Percentiles rank a stretch among this genome's conserved stretches.
Evolutionary conservation across 192 early-diverging fungal species (phyloP).

Genomic region (Linnemannia hyalina): DNA sequence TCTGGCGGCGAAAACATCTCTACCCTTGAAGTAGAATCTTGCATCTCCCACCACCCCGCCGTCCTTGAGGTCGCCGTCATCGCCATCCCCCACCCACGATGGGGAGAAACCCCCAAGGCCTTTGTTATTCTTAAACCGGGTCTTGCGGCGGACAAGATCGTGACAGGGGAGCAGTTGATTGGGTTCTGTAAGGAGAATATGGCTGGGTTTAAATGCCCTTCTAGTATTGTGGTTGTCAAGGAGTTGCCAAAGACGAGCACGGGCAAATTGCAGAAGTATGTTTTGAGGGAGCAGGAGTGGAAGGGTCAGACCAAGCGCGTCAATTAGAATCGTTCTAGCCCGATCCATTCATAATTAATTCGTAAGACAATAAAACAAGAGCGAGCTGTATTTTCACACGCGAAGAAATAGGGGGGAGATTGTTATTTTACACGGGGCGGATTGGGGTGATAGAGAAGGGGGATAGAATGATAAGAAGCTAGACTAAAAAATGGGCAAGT

Average conservation of each 20-base stretch:
- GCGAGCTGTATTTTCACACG: background rate
- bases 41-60: constrained; percentile 58
- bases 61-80: constrained; percentile 72
- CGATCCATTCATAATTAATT: background rate
- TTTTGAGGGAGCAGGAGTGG: constrained; percentile 66
- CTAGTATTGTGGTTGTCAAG: constrained; percentile 54
- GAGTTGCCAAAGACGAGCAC: constrained; percentile 67
- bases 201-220: constrained; percentile 70
- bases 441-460: background rate
- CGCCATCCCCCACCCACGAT: constrained; percentile 64
- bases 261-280: constrained; percentile 69
- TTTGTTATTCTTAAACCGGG: constrained; percentile 66
- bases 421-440: background rate
- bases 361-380: background rate
- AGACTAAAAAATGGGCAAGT: background rate
- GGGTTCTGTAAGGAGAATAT: constrained; percentile 56
- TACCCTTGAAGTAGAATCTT: constrained; percentile 68
- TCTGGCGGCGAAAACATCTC: constrained; percentile 74
- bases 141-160: constrained; percentile 20
- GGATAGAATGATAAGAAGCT: background rate
- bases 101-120: constrained; percentile 73
- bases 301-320: constrained; percentile 51
- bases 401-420: background rate
- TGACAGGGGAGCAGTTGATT: constrained; percentile 43
- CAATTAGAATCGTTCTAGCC: constrained; percentile 20